Conservation (phyloP, 257 asterid species). For the Solanum sparsipilum region DNA sequence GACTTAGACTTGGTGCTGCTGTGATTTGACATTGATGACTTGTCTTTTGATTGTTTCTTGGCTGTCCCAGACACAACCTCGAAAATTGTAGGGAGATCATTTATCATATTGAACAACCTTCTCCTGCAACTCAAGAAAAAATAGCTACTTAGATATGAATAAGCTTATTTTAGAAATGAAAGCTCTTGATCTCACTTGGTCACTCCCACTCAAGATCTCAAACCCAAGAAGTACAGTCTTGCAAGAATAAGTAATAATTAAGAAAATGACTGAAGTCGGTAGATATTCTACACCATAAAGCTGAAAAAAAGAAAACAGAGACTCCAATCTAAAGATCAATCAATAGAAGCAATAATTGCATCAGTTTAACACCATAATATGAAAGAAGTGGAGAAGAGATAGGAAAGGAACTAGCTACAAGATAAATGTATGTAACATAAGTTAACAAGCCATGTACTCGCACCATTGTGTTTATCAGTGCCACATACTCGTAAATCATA, state of each 20-base stretch:
- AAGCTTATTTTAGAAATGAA: background rate
- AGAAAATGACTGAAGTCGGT: background rate
- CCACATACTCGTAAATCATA: background rate
- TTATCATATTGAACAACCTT: conserved; percentile 5
- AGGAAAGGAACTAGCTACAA: background rate
- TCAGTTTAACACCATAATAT: background rate
- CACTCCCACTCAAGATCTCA: background rate
- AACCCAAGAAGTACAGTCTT: background rate
- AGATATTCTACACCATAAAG: background rate
- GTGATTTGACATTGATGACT: conserved; percentile 6
- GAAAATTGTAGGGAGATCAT: conserved; percentile 5
- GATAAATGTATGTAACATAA: background rate
- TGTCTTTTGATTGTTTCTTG: conserved; percentile 2
- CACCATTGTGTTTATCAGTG: background rate
- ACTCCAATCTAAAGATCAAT: background rate
- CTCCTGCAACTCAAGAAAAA: conserved; percentile 1
- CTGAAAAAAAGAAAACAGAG: background rate
- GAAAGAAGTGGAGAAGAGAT: background rate
- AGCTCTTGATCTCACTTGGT: background rate
- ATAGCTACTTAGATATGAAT: background rate
- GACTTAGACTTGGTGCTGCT: conserved; percentile 6
- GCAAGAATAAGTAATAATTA: background rate
- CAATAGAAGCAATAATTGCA: background rate
- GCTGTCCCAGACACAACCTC: conserved; percentile 8
- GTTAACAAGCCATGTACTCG: background rate